Evolutionary conservation across 768 basidiomycete genomes (phyloP), one percentile per base, ranked within the genome.

Genomic region (Mycena sanguinolenta): DNA sequence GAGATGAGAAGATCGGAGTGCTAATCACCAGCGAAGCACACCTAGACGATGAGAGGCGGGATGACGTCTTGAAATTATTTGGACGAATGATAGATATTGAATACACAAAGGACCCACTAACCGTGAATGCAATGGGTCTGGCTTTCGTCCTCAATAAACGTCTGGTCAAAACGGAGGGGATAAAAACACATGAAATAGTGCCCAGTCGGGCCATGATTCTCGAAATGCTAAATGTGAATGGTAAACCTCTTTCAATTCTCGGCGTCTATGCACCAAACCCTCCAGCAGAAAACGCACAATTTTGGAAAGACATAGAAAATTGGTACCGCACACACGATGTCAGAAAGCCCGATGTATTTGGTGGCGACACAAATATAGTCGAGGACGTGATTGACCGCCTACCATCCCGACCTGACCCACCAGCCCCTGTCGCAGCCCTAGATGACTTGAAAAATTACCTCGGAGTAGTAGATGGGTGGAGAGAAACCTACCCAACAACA

Each of bases 281-380:
- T 13, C 7, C n/a, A 10, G 19, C 14, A 9, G 68, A 75, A 12
- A 75, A 75, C 28, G 44, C 28, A 17, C 10, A 23, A 2, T 74
- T 75, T 65, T 77, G 75, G 76, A 46, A 68, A 3, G 28, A 54
- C 0, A 27, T 77, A 4, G 21, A 23, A 1, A 23, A 23, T 1
- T 44, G 23, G 17, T 66, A 36, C 23, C 23, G 8, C 6, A 12
- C 2, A 0, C 17, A 59, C 13, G 23, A 25, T 0, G 23, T 60
- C 0, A 70, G 58, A 0, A 28, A 39, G 2, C 76, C 75, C 0
- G 63, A 75, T 36, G 39, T 74, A 2, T 17, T 77, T 1, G 60
- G 67, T 0, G 75, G 72, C 2, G 75, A 77, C 62, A 65, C 58
- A 30, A 76, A 77, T 30, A 60, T 74, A 8, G 71, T 75, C 1